Conservation (phyloP, 2,329 filamentous ascomycete species). For the Pseudocercospora vitis region DNA sequence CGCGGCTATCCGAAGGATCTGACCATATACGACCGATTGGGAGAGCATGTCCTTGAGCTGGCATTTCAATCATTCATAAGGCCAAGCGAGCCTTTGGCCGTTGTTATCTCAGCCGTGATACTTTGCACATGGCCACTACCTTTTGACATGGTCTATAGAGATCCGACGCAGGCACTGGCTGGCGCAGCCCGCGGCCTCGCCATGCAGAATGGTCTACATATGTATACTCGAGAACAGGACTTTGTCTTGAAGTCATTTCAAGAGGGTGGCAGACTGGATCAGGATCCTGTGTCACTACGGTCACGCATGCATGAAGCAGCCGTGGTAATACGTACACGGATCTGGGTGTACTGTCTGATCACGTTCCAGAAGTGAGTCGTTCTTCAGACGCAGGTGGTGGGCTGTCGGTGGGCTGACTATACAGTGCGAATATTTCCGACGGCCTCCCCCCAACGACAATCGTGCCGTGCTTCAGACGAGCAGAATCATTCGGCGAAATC, state of each 20-base stretch:
- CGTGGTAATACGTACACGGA: conserved; percentile 4
- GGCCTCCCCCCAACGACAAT: conserved; percentile 9
- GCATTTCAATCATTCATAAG: conserved; percentile 9
- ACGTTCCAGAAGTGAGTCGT: conserved; percentile 13
- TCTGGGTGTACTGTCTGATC: conserved; percentile 7
- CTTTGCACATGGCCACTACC: conserved; percentile 13
- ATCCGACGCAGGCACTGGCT: conserved; percentile 10
- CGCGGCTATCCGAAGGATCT: conserved; percentile 10
- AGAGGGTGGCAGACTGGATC: neutral
- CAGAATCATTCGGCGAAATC: conserved; percentile 7
- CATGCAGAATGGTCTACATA: conserved; percentile 14
- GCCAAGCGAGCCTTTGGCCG: neutral
- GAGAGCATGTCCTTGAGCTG: conserved; percentile 8
- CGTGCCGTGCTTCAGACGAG: conserved; percentile 10
- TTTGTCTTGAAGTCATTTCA: conserved; percentile 7
- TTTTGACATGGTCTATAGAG: conserved; percentile 10
- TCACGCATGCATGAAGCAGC: conserved; percentile 1
- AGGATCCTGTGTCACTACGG: neutral
- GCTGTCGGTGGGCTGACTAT: too few relatives aligned
- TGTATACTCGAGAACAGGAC: conserved; percentile 14
- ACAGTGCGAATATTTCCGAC: conserved; percentile 9
- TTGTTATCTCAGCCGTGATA: conserved; percentile 8
- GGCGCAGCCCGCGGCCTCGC: conserved; percentile 9
- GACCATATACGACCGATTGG: conserved; percentile 6
- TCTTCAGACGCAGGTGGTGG: too few relatives aligned